A percentile compares a stretch with the other conserved stretches of the same genome.
Evolutionary conservation across 441 rosid genomes (phyloP).

Genomic region (Syzygium syzygioides): DNA sequence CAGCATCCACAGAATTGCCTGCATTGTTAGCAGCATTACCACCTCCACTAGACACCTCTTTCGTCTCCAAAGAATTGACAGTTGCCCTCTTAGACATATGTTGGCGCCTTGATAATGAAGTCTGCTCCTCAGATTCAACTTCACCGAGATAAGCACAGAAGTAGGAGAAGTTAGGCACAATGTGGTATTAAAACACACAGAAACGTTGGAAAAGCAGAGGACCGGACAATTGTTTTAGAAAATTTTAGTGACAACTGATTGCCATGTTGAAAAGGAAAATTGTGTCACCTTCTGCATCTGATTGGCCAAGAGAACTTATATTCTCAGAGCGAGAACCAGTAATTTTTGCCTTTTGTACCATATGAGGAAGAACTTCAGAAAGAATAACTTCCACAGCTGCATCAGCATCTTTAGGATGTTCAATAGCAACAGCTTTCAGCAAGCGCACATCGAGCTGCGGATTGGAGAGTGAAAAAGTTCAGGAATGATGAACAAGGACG

Average conservation of each 20-base stretch:
- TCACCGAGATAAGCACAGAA: conserved; percentile 9
- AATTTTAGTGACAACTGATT: not conserved
- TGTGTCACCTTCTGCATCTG: conserved; percentile 38
- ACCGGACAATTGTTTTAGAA: not conserved
- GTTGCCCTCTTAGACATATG: not conserved
- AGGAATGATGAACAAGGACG: not conserved
- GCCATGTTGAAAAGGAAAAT: not conserved
- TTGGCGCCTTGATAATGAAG: conserved; percentile 7
- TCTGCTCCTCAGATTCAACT: conserved; percentile 34
- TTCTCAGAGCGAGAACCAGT: conserved; percentile 14
- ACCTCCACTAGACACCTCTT: not conserved
- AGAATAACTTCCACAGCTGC: conserved; percentile 73
- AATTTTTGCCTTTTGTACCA: conserved; percentile 16
- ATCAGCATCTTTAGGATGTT: conserved; percentile 64
- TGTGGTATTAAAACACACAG: not conserved
- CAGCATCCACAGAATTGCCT: not conserved
- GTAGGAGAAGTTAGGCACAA: not conserved
- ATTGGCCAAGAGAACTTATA: not conserved
- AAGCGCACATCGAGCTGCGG: conserved; percentile 70
- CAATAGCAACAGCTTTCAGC: conserved; percentile 83
- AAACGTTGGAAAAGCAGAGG: not conserved
- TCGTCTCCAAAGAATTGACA: not conserved
- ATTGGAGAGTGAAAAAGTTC: not conserved
- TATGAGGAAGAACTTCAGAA: conserved; percentile 61
- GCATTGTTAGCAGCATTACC: not conserved